These are phyloP conservation scores for Talaromyces thailandensis DNA, from an alignment of 495 filamentous ascomycete genomes.

Conservation along the genomic window DNA sequence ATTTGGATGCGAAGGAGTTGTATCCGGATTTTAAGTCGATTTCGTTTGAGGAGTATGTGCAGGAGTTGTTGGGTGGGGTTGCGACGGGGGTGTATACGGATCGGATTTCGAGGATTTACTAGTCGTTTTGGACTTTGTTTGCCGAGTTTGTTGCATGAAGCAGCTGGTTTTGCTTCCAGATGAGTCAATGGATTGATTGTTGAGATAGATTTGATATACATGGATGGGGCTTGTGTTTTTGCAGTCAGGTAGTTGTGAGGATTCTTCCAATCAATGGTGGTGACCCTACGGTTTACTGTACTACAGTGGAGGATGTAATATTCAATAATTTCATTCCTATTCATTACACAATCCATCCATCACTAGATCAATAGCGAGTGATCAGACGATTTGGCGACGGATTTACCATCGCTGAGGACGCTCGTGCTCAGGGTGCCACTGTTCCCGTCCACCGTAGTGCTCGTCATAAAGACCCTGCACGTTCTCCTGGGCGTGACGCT, in stretches of 20 bases:
- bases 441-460: slow-evolving; percentile 41
- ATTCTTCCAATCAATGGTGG: background rate
- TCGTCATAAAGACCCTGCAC: slow-evolving; percentile 56
- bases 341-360: background rate
- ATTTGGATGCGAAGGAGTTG: slow-evolving; percentile 44
- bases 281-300: too few species aligned
- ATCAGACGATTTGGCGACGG: background rate
- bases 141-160: background rate
- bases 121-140: background rate
- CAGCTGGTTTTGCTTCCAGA: background rate
- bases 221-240: background rate
- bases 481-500: slow-evolving; percentile 57
- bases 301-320: too few species aligned
- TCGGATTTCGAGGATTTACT: slow-evolving; percentile 16
- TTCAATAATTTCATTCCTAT: background rate
- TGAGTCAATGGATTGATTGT: background rate
- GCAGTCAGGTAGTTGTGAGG: background rate
- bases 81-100: slow-evolving; percentile 38
- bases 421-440: slow-evolving; percentile 36
- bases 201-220: background rate
- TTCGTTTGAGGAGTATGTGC: slow-evolving; percentile 34
- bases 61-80: slow-evolving; percentile 27
- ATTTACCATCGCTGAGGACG: slow-evolving; percentile 14
- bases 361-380: background rate
- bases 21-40: slow-evolving; percentile 43